phyloP scores from a whole-genome alignment of 2,329 filamentous ascomycete species.

The Thielaviopsis ethacetica region DNA sequence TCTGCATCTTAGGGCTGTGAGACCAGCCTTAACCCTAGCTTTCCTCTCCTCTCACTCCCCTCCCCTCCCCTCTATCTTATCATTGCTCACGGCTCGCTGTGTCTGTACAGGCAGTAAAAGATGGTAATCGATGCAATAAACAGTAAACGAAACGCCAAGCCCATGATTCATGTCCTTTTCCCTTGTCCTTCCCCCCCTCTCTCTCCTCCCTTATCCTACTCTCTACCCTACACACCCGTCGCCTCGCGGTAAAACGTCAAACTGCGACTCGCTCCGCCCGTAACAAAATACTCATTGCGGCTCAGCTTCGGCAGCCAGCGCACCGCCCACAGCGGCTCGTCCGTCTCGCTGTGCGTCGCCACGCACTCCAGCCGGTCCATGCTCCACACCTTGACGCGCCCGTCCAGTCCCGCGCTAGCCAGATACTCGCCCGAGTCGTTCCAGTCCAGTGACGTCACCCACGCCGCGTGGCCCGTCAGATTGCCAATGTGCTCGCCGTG shows the following conservation, averaged over 20 bases:
- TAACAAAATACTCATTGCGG: slow-evolving; percentile 58
- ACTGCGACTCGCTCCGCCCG: slow-evolving; percentile 58
- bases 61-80: no score
- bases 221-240: slow-evolving; percentile 33
- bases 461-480: slow-evolving; percentile 61
- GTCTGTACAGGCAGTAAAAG: no score
- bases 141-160: no score
- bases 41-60: no score
- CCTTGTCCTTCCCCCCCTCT: no score
- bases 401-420: slow-evolving; percentile 75
- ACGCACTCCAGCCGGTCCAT: slow-evolving; percentile 72
- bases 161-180: no score
- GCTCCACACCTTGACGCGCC: slow-evolving; percentile 93
- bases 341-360: slow-evolving; percentile 83
- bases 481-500: slow-evolving; percentile 88
- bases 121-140: no score
- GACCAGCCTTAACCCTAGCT: no score
- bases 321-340: slow-evolving; percentile 68
- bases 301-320: slow-evolving; percentile 64
- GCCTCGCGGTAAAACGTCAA: slow-evolving; percentile 76
- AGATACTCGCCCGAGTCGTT: slow-evolving; percentile 85
- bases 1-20: no score
- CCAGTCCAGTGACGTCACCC: slow-evolving; percentile 88
- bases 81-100: no score
- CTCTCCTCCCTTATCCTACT: no score